A percentile compares a stretch with the other conserved stretches of the same genome.
Conservation (phyloP, 2,329 filamentous ascomycete species). For the Herpotrichia juniperi region DNA sequence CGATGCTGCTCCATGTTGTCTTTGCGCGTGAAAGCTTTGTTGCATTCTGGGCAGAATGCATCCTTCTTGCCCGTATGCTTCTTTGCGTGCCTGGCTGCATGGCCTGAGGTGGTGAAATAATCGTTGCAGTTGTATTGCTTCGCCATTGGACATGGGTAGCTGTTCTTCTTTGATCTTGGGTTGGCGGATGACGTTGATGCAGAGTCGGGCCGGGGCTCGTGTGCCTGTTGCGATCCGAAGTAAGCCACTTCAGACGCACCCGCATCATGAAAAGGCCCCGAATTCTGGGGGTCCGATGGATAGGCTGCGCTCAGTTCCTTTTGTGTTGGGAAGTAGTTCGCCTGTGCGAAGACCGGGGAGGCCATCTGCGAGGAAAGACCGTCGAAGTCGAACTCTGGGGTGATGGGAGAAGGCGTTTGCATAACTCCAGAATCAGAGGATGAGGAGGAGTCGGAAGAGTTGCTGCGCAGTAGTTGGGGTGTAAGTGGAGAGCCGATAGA, state of each 20-base stretch:
- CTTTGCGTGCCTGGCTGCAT: slow-evolving; percentile 84
- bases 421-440: slow-evolving; percentile 52
- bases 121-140: slow-evolving; percentile 75
- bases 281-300: slow-evolving; percentile 29
- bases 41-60: slow-evolving; percentile 72
- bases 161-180: slow-evolving; percentile 62
- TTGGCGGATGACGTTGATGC: slow-evolving; percentile 43
- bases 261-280: slow-evolving; percentile 30
- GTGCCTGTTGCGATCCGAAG: slow-evolving; percentile 19
- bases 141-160: slow-evolving; percentile 75
- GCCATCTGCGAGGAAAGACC: slow-evolving; percentile 23
- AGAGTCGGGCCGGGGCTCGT: slow-evolving; percentile 13
- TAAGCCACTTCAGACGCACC: slow-evolving; percentile 24
- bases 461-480: slow-evolving; percentile 53
- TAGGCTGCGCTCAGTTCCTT: slow-evolving; percentile 35
- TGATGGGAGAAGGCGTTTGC: slow-evolving; percentile 54
- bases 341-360: slow-evolving; percentile 35
- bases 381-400: slow-evolving; percentile 48
- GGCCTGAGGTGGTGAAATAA: slow-evolving; percentile 83
- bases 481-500: slow-evolving; percentile 54
- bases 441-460: slow-evolving; percentile 36
- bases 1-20: slow-evolving; percentile 91
- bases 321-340: slow-evolving; percentile 33
- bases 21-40: slow-evolving; percentile 80
- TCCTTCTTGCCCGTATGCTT: slow-evolving; percentile 84